Conservation (phyloP, 225 moss, liverwort and hornwort genomes). For the Anthoceros angustus region DNA sequence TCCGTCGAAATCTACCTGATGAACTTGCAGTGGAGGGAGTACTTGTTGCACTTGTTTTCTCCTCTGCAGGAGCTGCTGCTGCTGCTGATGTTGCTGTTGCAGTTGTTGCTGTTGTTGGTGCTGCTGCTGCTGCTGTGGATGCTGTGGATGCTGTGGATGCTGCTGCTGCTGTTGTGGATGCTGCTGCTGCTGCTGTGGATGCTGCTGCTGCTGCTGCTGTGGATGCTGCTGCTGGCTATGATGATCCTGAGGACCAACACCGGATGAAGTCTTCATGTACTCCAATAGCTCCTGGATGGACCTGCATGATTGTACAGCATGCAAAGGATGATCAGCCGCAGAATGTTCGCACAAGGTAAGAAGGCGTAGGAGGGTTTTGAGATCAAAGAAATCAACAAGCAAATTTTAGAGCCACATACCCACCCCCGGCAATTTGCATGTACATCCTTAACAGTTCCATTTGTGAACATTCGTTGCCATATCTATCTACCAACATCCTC, state of each 20-base stretch:
- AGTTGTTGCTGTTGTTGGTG: not conserved
- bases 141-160: too few species aligned
- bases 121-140: not conserved
- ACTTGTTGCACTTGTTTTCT: not conserved
- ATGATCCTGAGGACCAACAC: not conserved
- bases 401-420: constrained; percentile 24
- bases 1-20: not conserved
- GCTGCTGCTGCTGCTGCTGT: not conserved
- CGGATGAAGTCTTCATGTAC: not conserved
- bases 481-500: constrained; percentile 49
- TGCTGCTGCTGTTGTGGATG: too few species aligned
- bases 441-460: constrained; percentile 59
- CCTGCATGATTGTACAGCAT: not conserved
- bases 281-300: not conserved
- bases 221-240: not conserved
- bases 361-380: not conserved
- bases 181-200: not conserved
- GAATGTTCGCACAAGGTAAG: too few species aligned
- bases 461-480: constrained; percentile 44
- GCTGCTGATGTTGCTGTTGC: not conserved
- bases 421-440: constrained; percentile 37
- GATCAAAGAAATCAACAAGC: not conserved
- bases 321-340: too few species aligned
- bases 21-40: not conserved
- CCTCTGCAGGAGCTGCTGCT: not conserved